These are phyloP conservation scores for Leccinum longicurvipes DNA, from an alignment of 768 basidiomycete genomes.

Conservation along the genomic window DNA sequence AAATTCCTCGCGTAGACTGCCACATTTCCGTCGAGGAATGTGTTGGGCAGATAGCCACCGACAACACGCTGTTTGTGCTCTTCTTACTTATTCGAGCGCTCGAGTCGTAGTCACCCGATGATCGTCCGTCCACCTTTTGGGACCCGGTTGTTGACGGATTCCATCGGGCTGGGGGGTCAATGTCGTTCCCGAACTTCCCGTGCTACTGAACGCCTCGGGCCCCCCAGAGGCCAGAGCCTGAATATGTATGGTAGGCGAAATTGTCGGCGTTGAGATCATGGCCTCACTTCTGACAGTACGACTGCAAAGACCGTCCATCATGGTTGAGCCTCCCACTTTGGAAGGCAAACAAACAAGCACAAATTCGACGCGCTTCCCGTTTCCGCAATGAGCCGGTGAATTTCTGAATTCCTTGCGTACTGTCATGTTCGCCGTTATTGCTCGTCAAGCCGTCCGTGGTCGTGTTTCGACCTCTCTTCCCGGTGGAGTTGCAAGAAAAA, in stretches of 20 bases:
- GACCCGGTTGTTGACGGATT: slow-evolving; percentile 61
- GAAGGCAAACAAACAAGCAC: background rate
- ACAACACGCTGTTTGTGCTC: slow-evolving; percentile 48
- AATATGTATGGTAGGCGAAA: slow-evolving; percentile 94
- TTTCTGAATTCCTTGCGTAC: slow-evolving; percentile 17
- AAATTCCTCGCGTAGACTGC: slow-evolving; percentile 91
- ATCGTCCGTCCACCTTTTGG: slow-evolving; percentile 42
- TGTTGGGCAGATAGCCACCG: slow-evolving; percentile 78
- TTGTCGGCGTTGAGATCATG: slow-evolving; percentile 87
- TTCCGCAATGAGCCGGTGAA: slow-evolving; percentile 4
- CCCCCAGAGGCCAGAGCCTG: slow-evolving; percentile 60
- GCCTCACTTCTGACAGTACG: too few species aligned
- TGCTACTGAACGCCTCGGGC: background rate
- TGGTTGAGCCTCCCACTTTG: background rate
- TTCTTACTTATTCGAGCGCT: slow-evolving; percentile 51
- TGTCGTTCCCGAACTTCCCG: slow-evolving; percentile 8
- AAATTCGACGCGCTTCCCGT: background rate
- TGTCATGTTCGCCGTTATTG: slow-evolving; percentile 18
- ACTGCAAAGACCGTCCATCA: too few species aligned
- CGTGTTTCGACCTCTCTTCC: slow-evolving; percentile 8
- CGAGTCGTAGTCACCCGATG: slow-evolving; percentile 87
- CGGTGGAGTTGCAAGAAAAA: background rate
- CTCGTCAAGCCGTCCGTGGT: slow-evolving; percentile 13
- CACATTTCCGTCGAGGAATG: slow-evolving; percentile 82
- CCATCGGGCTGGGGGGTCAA: slow-evolving; percentile 55